Percentiles rank a stretch among this genome's conserved stretches.
These are phyloP conservation scores for Cordyceps militaris DNA, from an alignment of 2,329 filamentous ascomycete genomes.

Conservation along the genomic window DNA sequence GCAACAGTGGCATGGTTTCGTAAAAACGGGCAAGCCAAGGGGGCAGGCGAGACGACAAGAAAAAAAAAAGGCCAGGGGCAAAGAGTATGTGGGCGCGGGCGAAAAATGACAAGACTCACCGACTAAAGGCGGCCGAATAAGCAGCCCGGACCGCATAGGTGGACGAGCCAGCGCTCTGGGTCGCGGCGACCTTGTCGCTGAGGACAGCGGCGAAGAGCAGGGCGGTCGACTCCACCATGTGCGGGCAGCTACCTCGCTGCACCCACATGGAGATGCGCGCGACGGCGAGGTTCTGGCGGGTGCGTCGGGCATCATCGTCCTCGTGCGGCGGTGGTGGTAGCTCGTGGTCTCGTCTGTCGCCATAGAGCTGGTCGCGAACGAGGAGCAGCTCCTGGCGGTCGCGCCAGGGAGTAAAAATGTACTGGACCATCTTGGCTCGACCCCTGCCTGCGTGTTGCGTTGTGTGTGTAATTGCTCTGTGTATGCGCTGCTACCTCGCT, in stretches of 20 bases:
- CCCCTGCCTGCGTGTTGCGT: not conserved
- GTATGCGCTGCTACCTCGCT: slow-evolving; percentile 2
- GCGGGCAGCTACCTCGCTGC: slow-evolving; percentile 66
- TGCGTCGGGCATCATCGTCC: slow-evolving; percentile 14
- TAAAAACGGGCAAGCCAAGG: not conserved
- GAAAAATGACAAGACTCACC: slow-evolving; percentile 39
- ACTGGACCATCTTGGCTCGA: slow-evolving; percentile 57
- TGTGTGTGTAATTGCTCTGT: not conserved
- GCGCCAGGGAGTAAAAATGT: slow-evolving; percentile 69
- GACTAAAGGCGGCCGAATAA: slow-evolving; percentile 68
- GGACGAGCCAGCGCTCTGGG: slow-evolving; percentile 32
- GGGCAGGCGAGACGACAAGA: not conserved
- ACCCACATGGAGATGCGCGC: slow-evolving; percentile 61
- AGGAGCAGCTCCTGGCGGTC: slow-evolving; percentile 56
- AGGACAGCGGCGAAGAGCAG: slow-evolving; percentile 63
- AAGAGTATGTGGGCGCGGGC: slow-evolving; percentile 7
- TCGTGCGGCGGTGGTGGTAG: not conserved
- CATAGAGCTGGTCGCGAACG: slow-evolving; percentile 60
- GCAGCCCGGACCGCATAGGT: slow-evolving; percentile 58
- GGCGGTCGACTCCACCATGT: slow-evolving; percentile 72
- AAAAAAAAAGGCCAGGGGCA: slow-evolving; percentile 4
- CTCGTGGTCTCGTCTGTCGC: slow-evolving; percentile 13
- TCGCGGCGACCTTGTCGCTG: slow-evolving; percentile 45
- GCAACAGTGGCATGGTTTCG: not conserved
- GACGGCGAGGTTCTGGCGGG: slow-evolving; percentile 39